Evolutionary conservation across 495 filamentous ascomycete genomes (phyloP), one percentile per base, ranked within the genome.

Genomic region (Annulohypoxylon maeteangense): DNA sequence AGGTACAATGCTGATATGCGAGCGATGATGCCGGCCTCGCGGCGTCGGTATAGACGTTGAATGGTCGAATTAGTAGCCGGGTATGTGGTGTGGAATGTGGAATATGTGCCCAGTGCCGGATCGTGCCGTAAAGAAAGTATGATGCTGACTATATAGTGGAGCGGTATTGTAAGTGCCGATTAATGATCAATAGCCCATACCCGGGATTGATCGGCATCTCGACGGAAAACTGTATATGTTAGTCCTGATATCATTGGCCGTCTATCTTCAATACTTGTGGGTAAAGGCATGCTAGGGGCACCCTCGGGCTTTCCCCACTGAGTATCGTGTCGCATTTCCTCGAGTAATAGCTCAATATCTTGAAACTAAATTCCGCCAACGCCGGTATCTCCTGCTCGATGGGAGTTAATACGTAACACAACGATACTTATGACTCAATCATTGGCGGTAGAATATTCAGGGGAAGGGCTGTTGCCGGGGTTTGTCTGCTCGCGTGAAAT

Each of bases 311-410:
- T 32, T 25, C 25, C 25, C 47, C 47, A 51, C 47, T n/a, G 18
- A 51, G 3, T 3, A 12, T 16, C 47, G 11, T 51, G 20, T 25
- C 47, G 25, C 25, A 27, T 25, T 23, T 51, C 10, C 11, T 51
- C 14, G 22, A 25, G 20, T 51, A 29, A 34, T 55, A 7, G 1
- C 25, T 25, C 22, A 36, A 25, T 36, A 16, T 16, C 23, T n/a
- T 1, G 18, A 55, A 36, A 55, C 51, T 55, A 55, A 55, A 36
- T n/a, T 36, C 51, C 29, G 51, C 11, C 31, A 16, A 55, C 8
- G 22, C 29, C 51, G 51, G 3, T 55, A 55, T 55, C 27, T 55
- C 51, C 51, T 55, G 2, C 29, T 55, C 8, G n/a, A 12, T 18
- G 12, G 5, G 29, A 55, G 3, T 55, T 7, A 14, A 22, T 20